Evolutionary conservation across 305 asterid species (phyloP).

Genomic region (Fraxinus angustifolia): DNA sequence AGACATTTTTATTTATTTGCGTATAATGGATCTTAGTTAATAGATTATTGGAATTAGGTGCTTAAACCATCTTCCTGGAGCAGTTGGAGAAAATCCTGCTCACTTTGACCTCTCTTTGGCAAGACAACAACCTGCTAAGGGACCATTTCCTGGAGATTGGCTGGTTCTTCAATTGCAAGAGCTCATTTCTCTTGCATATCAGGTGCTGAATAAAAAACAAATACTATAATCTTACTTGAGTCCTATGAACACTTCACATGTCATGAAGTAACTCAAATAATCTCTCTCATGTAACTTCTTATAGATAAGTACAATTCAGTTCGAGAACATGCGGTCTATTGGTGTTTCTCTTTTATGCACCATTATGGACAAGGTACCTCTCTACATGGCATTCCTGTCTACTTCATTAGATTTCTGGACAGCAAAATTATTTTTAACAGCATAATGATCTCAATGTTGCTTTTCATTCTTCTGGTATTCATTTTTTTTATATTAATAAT

Average conservation of each 20-base stretch:
- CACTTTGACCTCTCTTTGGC: constrained; percentile 90
- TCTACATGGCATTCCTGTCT: constrained; percentile 9
- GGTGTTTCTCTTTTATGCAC: constrained; percentile 86
- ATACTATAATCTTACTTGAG: constrained; percentile 18
- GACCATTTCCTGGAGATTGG: constrained; percentile 63
- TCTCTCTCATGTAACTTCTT: constrained; percentile 25
- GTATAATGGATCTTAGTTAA: constrained; percentile 20
- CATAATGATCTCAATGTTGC: not conserved
- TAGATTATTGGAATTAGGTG: constrained; percentile 58
- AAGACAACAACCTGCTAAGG: constrained; percentile 48
- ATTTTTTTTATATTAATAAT: not conserved
- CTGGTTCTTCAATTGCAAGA: constrained; percentile 92
- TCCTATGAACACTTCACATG: constrained; percentile 8
- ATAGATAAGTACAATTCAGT: constrained; percentile 98
- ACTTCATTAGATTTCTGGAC: constrained; percentile 7
- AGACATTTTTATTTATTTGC: constrained; percentile 7
- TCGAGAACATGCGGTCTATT: constrained; percentile 86
- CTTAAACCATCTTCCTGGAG: constrained; percentile 88
- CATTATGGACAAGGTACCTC: constrained; percentile 85
- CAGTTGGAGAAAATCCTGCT: constrained; percentile 85
- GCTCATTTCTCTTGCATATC: constrained; percentile 95
- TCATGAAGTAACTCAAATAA: constrained; percentile 1
- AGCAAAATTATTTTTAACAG: not conserved
- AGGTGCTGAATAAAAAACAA: constrained; percentile 52
- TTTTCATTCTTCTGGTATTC: constrained; percentile 3